phyloP scores from a whole-genome alignment of 2,329 filamentous ascomycete genomes.

The Microdochium bolleyi region DNA sequence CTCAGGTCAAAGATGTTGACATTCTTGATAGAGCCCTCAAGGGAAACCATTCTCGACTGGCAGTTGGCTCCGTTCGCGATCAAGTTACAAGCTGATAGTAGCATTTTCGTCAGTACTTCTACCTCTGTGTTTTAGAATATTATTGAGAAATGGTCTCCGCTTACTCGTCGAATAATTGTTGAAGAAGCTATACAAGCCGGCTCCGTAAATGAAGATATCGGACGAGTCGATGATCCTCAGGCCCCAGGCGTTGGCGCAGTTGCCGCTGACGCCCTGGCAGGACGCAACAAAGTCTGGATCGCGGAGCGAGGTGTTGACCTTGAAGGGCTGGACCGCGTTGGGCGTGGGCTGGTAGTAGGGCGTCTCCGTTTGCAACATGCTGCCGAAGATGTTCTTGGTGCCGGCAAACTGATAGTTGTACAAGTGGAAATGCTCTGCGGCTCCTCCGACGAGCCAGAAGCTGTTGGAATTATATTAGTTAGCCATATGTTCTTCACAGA shows the following conservation, averaged over 20 bases:
- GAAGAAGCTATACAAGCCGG: conserved; percentile 53
- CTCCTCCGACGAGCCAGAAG: conserved; percentile 52
- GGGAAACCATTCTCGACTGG: conserved; percentile 28
- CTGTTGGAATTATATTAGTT: too few relatives aligned
- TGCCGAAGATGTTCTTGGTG: conserved; percentile 50
- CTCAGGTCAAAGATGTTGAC: conserved; percentile 36
- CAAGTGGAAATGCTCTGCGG: conserved; percentile 51
- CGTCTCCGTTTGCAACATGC: conserved; percentile 58
- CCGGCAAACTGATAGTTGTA: conserved; percentile 56
- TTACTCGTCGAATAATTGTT: too few relatives aligned
- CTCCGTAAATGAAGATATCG: conserved; percentile 47
- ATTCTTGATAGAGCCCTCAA: conserved; percentile 24
- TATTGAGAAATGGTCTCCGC: too few relatives aligned
- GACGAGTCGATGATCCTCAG: conserved; percentile 46
- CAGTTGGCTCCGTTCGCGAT: conserved; percentile 26
- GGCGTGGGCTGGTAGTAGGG: conserved; percentile 57
- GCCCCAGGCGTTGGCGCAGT: conserved; percentile 46
- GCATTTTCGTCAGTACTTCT: too few relatives aligned
- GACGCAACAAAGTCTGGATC: conserved; percentile 40
- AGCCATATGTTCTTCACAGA: too few relatives aligned
- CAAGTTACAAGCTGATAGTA: conserved; percentile 26
- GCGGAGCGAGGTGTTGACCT: conserved; percentile 20
- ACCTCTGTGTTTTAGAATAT: too few relatives aligned
- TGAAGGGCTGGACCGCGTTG: conserved; percentile 43
- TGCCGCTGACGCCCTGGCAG: conserved; percentile 27